phyloP scores from a whole-genome alignment of 495 filamentous ascomycete species.

The Trichocladium antarcticum region DNA sequence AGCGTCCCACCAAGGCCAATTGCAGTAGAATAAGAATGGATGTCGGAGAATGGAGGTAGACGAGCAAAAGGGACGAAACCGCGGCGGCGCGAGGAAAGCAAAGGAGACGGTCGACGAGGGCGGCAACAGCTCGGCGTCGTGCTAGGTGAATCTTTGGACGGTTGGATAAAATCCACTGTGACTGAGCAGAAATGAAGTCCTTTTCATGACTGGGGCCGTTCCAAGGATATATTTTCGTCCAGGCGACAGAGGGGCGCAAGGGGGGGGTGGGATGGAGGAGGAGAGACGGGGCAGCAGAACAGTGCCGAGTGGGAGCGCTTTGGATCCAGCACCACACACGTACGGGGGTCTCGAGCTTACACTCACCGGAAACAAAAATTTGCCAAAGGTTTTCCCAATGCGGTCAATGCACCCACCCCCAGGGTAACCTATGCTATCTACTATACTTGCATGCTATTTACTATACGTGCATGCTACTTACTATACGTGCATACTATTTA shows the following conservation, averaged over 20 bases:
- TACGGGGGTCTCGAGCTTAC: too few relatives aligned
- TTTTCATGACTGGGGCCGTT: slow-evolving; percentile 18
- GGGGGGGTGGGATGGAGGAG: slow-evolving; percentile 11
- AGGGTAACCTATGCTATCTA: too few relatives aligned
- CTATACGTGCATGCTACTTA: too few relatives aligned
- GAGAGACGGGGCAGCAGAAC: slow-evolving; percentile 2
- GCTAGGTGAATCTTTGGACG: slow-evolving; percentile 14
- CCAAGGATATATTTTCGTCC: neutral
- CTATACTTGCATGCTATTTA: too few relatives aligned
- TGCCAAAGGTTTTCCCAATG: too few relatives aligned
- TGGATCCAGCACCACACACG: slow-evolving; percentile 1
- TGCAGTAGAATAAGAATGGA: neutral
- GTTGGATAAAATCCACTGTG: slow-evolving; percentile 14
- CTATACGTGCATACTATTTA: too few relatives aligned
- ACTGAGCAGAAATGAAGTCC: slow-evolving; percentile 3
- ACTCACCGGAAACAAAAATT: too few relatives aligned
- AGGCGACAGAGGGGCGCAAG: slow-evolving; percentile 8
- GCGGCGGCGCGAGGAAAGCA: neutral
- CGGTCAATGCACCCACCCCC: too few relatives aligned
- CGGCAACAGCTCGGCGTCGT: slow-evolving; percentile 1
- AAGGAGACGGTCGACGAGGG: slow-evolving; percentile 1
- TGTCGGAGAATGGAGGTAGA: neutral
- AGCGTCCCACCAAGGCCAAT: neutral
- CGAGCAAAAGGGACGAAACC: neutral
- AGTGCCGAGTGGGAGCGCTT: slow-evolving; percentile 16